Evolutionary conservation across 306 rosid species (phyloP).

Genomic region (Aeschynomene evenia): DNA sequence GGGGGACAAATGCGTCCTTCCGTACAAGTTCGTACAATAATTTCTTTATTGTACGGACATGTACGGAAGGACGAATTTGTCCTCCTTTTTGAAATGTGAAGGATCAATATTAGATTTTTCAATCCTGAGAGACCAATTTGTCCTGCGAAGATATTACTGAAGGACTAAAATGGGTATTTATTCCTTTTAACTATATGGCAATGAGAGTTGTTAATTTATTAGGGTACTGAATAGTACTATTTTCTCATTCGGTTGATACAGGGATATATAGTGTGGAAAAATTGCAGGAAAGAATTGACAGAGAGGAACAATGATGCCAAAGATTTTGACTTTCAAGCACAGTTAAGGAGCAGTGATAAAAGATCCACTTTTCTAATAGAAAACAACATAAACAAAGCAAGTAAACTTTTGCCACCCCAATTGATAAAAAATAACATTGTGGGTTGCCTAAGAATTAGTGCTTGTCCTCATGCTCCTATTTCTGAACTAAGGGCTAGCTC

Average conservation of each 20-base stretch:
- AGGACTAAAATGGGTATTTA: too few species aligned
- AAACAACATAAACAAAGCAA: constrained; percentile 13
- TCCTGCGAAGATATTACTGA: too few species aligned
- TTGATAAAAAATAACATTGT: constrained; percentile 26
- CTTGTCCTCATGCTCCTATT: constrained; percentile 27
- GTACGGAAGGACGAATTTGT: too few species aligned
- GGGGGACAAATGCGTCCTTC: too few species aligned
- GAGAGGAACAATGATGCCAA: constrained; percentile 37
- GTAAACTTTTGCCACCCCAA: constrained; percentile 33
- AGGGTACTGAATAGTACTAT: neutral
- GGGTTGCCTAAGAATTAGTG: constrained; percentile 45
- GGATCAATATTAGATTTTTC: too few species aligned
- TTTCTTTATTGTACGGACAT: too few species aligned
- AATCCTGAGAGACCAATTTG: too few species aligned
- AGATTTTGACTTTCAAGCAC: constrained; percentile 28
- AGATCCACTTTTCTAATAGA: neutral
- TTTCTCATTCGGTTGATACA: constrained; percentile 37
- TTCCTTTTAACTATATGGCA: neutral
- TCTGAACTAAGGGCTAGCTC: constrained; percentile 19
- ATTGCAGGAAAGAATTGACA: constrained; percentile 56
- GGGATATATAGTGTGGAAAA: constrained; percentile 51
- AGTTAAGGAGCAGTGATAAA: constrained; percentile 31
- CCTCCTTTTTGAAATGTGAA: too few species aligned
- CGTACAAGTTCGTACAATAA: too few species aligned
- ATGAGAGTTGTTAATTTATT: neutral